These are phyloP conservation scores for Pseudogymnoascus sp. DNA, from an alignment of 2,329 filamentous ascomycete genomes.

Conservation along the genomic window DNA sequence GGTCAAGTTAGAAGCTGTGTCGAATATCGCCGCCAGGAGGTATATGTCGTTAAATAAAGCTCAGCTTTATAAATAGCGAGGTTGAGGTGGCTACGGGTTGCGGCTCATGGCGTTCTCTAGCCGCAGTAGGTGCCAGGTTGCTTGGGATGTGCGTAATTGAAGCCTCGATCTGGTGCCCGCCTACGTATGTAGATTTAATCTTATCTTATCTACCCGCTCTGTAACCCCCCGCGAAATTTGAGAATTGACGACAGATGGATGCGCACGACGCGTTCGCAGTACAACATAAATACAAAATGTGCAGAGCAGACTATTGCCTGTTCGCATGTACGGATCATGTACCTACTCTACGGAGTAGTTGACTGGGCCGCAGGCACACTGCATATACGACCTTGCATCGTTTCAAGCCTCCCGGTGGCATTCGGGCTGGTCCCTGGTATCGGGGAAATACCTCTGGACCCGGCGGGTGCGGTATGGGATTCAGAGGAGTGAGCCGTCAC, in stretches of 20 bases:
- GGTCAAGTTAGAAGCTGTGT: not conserved
- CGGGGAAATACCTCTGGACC: not conserved
- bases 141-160: not conserved
- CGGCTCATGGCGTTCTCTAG: conserved; percentile 2
- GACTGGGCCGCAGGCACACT: not conserved
- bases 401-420: conserved; percentile 1
- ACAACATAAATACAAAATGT: not conserved
- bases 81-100: not conserved
- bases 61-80: not conserved
- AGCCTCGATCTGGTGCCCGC: not conserved
- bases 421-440: conserved; percentile 7
- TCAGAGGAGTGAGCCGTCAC: not conserved
- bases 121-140: not conserved
- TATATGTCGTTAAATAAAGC: not conserved
- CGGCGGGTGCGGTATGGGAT: not conserved
- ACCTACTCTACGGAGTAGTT: not conserved
- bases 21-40: not conserved
- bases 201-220: not conserved
- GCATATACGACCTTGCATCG: not conserved
- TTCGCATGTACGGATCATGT: not conserved
- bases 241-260: not conserved
- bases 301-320: not conserved
- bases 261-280: not conserved
- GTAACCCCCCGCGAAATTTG: not conserved
- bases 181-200: not conserved